Percentiles rank a stretch among this genome's conserved stretches.
phyloP scores from a whole-genome alignment of 1,284 basidiomycete species.

The Tylopilus orsonianus region DNA sequence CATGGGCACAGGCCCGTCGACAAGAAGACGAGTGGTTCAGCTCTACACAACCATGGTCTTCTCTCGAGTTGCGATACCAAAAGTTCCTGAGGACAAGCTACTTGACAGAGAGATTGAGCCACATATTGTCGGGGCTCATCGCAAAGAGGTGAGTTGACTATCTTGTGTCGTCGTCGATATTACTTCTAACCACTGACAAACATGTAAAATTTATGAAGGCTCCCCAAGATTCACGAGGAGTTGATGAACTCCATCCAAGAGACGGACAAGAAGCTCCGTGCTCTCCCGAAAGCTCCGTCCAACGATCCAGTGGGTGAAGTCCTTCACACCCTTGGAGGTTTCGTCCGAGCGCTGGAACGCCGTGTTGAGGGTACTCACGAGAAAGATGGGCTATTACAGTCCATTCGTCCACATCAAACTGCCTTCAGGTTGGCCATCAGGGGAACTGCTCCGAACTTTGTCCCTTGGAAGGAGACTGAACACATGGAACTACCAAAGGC shows the following conservation, averaged over 20 bases:
- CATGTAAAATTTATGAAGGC: constrained; percentile 38
- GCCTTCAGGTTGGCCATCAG: constrained; percentile 49
- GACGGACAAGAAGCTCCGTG: constrained; percentile 36
- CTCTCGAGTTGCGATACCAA: constrained; percentile 48
- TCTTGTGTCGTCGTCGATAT: too few relatives aligned
- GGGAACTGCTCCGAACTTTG: constrained; percentile 50
- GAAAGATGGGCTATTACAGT: constrained; percentile 51
- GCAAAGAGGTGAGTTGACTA: constrained; percentile 44
- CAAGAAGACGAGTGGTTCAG: constrained; percentile 71
- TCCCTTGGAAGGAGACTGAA: constrained; percentile 32
- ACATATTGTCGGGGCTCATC: constrained; percentile 58
- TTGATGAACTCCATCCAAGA: constrained; percentile 44
- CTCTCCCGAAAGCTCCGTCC: constrained; percentile 57
- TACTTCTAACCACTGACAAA: not conserved
- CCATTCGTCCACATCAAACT: constrained; percentile 49
- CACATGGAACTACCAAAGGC: constrained; percentile 11
- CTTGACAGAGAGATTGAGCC: constrained; percentile 54
- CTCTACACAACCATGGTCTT: constrained; percentile 53
- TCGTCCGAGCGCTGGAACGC: constrained; percentile 44
- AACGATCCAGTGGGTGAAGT: constrained; percentile 57
- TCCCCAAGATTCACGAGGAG: constrained; percentile 59
- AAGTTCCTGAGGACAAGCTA: constrained; percentile 53
- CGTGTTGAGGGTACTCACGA: constrained; percentile 54
- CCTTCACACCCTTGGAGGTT: constrained; percentile 43
- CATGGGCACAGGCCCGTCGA: constrained; percentile 57